phyloP scores from a whole-genome alignment of 148 eudicot genomes.

The Amaranthus palmeri region DNA sequence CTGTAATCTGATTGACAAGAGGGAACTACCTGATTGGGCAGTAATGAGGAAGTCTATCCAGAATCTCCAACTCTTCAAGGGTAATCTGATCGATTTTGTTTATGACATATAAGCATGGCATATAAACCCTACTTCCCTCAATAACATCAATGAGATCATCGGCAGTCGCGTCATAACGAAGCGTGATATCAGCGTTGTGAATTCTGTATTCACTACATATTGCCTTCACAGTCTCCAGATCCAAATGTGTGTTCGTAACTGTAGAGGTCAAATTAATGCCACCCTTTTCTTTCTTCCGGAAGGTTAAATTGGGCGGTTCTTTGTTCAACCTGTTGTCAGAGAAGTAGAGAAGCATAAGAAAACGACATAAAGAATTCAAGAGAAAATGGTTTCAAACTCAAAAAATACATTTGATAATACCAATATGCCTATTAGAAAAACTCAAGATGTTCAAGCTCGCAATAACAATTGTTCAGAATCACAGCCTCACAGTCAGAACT shows the following conservation, averaged over 20 bases:
- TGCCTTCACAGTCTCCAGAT: slow-evolving; percentile 96
- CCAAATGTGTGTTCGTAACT: slow-evolving; percentile 78
- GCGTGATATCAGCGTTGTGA: slow-evolving; percentile 92
- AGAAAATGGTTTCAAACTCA: not conserved
- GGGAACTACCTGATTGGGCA: slow-evolving; percentile 82
- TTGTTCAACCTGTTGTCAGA: slow-evolving; percentile 70
- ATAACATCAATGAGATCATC: slow-evolving; percentile 98
- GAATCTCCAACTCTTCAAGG: slow-evolving; percentile 86
- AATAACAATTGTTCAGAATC: not conserved
- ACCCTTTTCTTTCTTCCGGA: slow-evolving; percentile 95
- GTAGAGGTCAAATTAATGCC: slow-evolving; percentile 96
- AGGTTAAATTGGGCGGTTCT: slow-evolving; percentile 93
- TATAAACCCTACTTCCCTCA: slow-evolving; percentile 93
- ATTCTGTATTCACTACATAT: slow-evolving; percentile 93
- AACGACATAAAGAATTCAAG: not conserved
- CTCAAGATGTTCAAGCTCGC: not conserved
- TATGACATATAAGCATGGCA: slow-evolving; percentile 89
- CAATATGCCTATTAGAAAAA: not conserved
- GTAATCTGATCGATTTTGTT: slow-evolving; percentile 98
- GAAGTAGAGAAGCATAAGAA: slow-evolving; percentile 2
- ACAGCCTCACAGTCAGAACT: not conserved
- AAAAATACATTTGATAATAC: slow-evolving; percentile 4
- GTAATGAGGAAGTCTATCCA: slow-evolving; percentile 96
- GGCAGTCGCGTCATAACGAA: slow-evolving; percentile 89
- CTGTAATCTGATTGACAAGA: not conserved